Evolutionary conservation across 768 basidiomycete genomes (phyloP), one percentile per base, ranked within the genome.

Genomic region (Pholiota microspora): DNA sequence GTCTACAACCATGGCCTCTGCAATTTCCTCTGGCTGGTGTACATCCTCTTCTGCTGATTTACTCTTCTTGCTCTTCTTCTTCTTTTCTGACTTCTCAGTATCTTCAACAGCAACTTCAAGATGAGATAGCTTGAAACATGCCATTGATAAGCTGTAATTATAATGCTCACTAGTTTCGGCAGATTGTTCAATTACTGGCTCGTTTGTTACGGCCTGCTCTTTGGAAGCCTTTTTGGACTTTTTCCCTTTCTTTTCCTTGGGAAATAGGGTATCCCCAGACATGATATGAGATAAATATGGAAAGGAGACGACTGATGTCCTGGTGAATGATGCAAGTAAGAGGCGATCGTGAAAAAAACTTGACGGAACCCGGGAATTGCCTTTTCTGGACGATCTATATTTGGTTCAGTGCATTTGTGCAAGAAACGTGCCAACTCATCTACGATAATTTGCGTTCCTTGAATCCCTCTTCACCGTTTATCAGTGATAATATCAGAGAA

Each of bases 161-260:
- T 25, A 42, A 40, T n/a, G 49, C 62, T 52, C 49, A 57, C 58
- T 48, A 46, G 55, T 45, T 21, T 49, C 58, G 16, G 29, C 25
- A 32, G 53, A 36, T 46, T 53, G 40, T 21, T 35, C 27, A 24
- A 18, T 36, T 32, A 18, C 38, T 21, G 49, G 42, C 21, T 15
- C 58, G 18, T 25, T 50, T 24, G 54, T 62, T 50, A 61, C 60
- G 21, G 57, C 60, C 54, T 66, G 67, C 12, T 56, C 51, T 59
- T 64, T 68, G 16, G 66, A 55, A 47, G 64, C 64, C 46, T 61
- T 58, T 56, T 68, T 70, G 38, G 55, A 55, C 54, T 66, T 64
- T 49, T 66, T 63, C 35, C 54, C 63, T 58, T 55, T 62, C 16
- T 36, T 51, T 35, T 51, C 51, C 4, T 34, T 49, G 16, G 50